These are phyloP conservation scores for Colletotrichum lupini DNA, from an alignment of 2,329 filamentous ascomycete genomes.

Conservation along the genomic window DNA sequence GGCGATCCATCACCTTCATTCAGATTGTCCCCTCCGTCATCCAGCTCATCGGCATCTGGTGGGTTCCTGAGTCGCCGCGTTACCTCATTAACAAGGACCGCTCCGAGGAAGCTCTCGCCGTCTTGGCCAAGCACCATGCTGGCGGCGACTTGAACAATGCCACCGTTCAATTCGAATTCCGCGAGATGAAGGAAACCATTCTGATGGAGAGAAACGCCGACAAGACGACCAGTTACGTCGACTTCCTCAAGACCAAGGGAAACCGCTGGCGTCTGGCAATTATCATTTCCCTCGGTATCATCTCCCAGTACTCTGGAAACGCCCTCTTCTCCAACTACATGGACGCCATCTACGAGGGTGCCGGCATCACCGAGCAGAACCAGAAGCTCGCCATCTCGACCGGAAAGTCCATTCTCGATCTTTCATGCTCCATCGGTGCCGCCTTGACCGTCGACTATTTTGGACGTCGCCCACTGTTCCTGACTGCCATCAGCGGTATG, in stretches of 20 bases:
- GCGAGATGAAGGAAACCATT: slow-evolving; percentile 74
- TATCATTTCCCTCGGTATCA: slow-evolving; percentile 71
- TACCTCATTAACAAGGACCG: slow-evolving; percentile 74
- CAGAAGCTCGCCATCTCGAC: slow-evolving; percentile 66
- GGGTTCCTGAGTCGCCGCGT: slow-evolving; percentile 74
- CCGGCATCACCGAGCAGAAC: slow-evolving; percentile 68
- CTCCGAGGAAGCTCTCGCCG: slow-evolving; percentile 68
- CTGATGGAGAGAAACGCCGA: slow-evolving; percentile 63
- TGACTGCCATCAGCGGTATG: slow-evolving; percentile 61
- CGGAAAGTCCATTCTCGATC: slow-evolving; percentile 68
- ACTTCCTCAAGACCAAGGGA: slow-evolving; percentile 71
- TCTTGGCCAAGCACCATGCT: slow-evolving; percentile 73
- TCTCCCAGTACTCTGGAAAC: slow-evolving; percentile 77
- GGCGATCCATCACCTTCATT: slow-evolving; percentile 74
- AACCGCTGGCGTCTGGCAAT: slow-evolving; percentile 74
- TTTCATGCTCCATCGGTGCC: slow-evolving; percentile 66
- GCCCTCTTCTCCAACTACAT: slow-evolving; percentile 76
- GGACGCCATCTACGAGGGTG: slow-evolving; percentile 69
- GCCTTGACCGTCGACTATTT: slow-evolving; percentile 61
- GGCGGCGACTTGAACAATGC: slow-evolving; percentile 68
- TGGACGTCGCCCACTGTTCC: slow-evolving; percentile 65
- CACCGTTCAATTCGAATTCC: slow-evolving; percentile 73
- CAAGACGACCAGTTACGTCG: slow-evolving; percentile 64
- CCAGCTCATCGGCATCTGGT: slow-evolving; percentile 74
- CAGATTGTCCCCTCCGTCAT: slow-evolving; percentile 71